Conservation (phyloP, 805 yeast genomes). For the Yarrowia yakushimensis region DNA sequence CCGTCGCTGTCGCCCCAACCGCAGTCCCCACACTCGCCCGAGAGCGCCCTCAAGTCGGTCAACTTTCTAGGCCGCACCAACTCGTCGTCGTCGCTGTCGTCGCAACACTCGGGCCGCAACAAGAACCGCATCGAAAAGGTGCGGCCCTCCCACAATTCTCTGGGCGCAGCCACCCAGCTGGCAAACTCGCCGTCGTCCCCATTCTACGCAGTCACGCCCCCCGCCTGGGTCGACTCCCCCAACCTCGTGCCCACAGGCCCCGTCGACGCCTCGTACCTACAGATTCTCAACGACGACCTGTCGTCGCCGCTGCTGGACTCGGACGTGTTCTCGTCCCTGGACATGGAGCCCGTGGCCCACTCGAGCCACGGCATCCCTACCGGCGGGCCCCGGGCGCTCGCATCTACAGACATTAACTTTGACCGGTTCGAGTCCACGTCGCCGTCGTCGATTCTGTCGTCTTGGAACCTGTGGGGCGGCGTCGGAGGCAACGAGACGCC, state of each 20-base stretch:
- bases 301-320: conserved; percentile 18
- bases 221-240: conserved; percentile 20
- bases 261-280: conserved; percentile 9
- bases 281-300: conserved; percentile 11
- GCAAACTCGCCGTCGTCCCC: conserved; percentile 19
- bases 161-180: background rate
- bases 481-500: background rate
- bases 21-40: conserved; percentile 13
- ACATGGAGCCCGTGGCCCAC: background rate
- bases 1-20: conserved; percentile 16
- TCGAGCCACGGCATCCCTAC: background rate
- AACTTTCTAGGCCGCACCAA: conserved; percentile 11
- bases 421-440: conserved; percentile 11
- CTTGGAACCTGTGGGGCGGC: conserved; percentile 9
- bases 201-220: conserved; percentile 15
- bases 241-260: background rate
- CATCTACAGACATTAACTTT: conserved; percentile 9
- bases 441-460: conserved; percentile 23
- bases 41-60: conserved; percentile 1
- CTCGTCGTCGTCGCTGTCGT: conserved; percentile 17
- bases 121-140: conserved; percentile 19
- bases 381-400: background rate
- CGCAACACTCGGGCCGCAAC: conserved; percentile 4
- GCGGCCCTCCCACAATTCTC: conserved; percentile 4
- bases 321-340: conserved; percentile 6